A percentile compares a stretch with the other conserved stretches of the same genome.
Evolutionary conservation across 2,329 filamentous ascomycete species (phyloP).

Genomic region (Lecanicillium sp.): DNA sequence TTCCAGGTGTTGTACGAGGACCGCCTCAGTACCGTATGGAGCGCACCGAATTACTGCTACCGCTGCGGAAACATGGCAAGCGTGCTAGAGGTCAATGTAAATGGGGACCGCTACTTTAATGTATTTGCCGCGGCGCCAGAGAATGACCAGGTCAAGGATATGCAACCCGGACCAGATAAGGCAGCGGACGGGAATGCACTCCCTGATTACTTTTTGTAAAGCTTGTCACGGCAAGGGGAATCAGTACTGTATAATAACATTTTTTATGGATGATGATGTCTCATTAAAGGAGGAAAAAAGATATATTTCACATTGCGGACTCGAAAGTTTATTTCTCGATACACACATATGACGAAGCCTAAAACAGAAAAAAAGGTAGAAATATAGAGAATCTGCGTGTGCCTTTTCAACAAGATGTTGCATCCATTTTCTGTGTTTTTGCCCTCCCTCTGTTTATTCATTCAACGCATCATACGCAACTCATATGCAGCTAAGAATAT

Average conservation of each 20-base stretch:
- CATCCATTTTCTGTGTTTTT: too few relatives aligned
- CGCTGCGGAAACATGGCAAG: constrained; percentile 95
- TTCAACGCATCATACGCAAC: not conserved
- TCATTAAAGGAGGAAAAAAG: too few relatives aligned
- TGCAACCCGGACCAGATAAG: constrained; percentile 70
- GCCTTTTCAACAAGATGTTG: too few relatives aligned
- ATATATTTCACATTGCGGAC: too few relatives aligned
- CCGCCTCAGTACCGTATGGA: constrained; percentile 92
- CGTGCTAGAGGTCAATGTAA: constrained; percentile 90
- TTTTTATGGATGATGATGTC: too few relatives aligned
- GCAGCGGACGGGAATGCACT: constrained; percentile 52
- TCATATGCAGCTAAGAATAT: constrained; percentile 5
- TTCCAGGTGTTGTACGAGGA: constrained; percentile 97
- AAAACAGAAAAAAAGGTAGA: too few relatives aligned
- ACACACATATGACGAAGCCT: too few relatives aligned
- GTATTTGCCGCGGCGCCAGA: constrained; percentile 96
- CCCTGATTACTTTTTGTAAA: constrained; percentile 63
- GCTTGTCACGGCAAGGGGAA: too few relatives aligned
- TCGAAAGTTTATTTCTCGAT: too few relatives aligned
- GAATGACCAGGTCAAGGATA: constrained; percentile 84
- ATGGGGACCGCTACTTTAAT: constrained; percentile 91
- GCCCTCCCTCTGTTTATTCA: too few relatives aligned
- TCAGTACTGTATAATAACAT: too few relatives aligned
- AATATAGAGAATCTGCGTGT: too few relatives aligned
- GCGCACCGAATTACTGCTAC: constrained; percentile 93